Evolutionary conservation across 1,284 basidiomycete genomes (phyloP).

Genomic region (Thelephora terrestris): DNA sequence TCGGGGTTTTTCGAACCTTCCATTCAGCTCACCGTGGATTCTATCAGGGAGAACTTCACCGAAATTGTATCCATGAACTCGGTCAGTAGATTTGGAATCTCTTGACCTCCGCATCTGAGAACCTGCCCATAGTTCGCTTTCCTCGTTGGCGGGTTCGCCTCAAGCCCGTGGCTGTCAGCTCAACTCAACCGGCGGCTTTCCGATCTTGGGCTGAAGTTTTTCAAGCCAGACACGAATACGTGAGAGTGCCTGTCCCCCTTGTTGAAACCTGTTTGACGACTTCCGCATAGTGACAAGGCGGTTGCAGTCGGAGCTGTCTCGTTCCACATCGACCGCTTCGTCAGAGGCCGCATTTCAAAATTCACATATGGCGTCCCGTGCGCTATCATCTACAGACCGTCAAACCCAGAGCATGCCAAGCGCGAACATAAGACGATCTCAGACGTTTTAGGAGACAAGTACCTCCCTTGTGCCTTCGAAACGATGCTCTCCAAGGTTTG

Average conservation of each 20-base stretch:
- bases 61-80: constrained; percentile 10
- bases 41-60: constrained; percentile 22
- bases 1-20: constrained; percentile 32
- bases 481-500: no score
- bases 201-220: no score
- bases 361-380: constrained; percentile 26
- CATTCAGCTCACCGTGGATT: constrained; percentile 21
- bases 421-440: constrained; percentile 17
- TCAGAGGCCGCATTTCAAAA: constrained; percentile 24
- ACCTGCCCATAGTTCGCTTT: constrained; percentile 23
- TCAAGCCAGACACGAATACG: no score
- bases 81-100: not conserved
- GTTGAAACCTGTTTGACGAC: not conserved
- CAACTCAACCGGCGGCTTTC: constrained; percentile 22
- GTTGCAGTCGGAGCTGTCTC: constrained; percentile 27
- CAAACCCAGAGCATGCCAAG: constrained; percentile 22
- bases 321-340: constrained; percentile 26
- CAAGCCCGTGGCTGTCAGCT: constrained; percentile 27
- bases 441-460: no score
- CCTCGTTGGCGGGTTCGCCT: constrained; percentile 31
- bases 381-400: constrained; percentile 16
- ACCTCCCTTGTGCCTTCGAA: no score
- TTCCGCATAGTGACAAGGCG: constrained; percentile 15
- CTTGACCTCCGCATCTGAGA: not conserved
- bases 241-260: constrained; percentile 16